Evolutionary conservation across 2,329 filamentous ascomycete genomes (phyloP).

Genomic region (Hypomyces rosellus): DNA sequence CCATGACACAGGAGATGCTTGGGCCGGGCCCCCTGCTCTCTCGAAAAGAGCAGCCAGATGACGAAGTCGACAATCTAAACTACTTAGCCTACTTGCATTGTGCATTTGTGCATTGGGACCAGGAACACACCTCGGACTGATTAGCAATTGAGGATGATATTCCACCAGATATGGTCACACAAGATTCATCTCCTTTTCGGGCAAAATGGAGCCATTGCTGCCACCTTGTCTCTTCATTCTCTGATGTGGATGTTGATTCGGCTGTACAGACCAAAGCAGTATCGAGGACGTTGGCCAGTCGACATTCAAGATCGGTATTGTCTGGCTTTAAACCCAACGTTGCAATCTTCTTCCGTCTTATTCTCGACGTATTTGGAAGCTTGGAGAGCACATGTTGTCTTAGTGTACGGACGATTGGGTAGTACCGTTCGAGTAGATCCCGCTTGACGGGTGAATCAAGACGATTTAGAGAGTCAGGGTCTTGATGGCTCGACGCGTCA

Average conservation of each 20-base stretch:
- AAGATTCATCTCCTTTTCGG: conserved; percentile 54
- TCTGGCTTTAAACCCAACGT: conserved; percentile 32
- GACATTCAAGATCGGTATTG: conserved; percentile 28
- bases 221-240: conserved; percentile 35
- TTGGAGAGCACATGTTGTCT: conserved; percentile 62
- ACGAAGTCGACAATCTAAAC: conserved; percentile 67
- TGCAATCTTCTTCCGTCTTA: conserved; percentile 52
- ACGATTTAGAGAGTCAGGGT: background rate
- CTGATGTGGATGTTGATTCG: background rate
- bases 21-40: conserved; percentile 45
- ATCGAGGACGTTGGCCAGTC: conserved; percentile 58
- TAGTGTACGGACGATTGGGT: conserved; percentile 57
- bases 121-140: conserved; percentile 54
- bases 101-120: background rate
- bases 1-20: conserved; percentile 80
- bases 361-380: conserved; percentile 60
- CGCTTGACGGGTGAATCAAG: conserved; percentile 36
- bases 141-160: conserved; percentile 41
- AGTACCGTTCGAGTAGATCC: conserved; percentile 63
- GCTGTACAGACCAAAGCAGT: conserved; percentile 57
- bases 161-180: conserved; percentile 45
- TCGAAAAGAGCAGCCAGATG: conserved; percentile 70
- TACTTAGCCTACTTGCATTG: conserved; percentile 12
- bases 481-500: conserved; percentile 18
- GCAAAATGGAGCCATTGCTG: conserved; percentile 56